Evolutionary conservation across 2,329 filamentous ascomycete genomes (phyloP).

Genomic region (Aspergillus ochraceus): DNA sequence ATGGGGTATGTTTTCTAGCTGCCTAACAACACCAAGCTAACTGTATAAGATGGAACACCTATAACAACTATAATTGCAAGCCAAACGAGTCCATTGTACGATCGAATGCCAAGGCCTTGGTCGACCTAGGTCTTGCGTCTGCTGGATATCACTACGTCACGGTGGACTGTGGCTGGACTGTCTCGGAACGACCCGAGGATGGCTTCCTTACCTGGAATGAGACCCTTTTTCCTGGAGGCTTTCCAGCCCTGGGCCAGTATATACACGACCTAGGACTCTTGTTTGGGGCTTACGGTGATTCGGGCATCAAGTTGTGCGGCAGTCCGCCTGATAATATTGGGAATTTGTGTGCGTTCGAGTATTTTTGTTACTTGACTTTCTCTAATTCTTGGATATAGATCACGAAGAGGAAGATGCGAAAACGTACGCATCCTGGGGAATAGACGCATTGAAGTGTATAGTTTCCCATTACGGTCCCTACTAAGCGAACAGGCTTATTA

Average conservation of each 20-base stretch:
- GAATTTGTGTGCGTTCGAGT: slow-evolving; percentile 33
- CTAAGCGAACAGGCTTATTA: no score
- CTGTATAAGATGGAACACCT: slow-evolving; percentile 55
- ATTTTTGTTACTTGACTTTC: not conserved
- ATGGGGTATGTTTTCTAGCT: slow-evolving; percentile 25
- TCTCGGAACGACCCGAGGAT: slow-evolving; percentile 35
- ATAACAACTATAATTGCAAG: slow-evolving; percentile 56
- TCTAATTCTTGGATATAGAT: slow-evolving; percentile 24
- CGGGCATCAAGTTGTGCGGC: slow-evolving; percentile 44
- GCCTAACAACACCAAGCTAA: not conserved
- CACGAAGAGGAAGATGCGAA: slow-evolving; percentile 46
- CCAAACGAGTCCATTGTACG: slow-evolving; percentile 52
- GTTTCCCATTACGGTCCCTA: not conserved
- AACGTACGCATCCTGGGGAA: slow-evolving; percentile 34
- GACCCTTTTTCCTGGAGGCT: slow-evolving; percentile 43
- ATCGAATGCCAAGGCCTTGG: slow-evolving; percentile 54
- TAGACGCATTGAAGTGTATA: slow-evolving; percentile 53
- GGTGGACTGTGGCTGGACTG: slow-evolving; percentile 60
- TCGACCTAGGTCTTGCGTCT: slow-evolving; percentile 52
- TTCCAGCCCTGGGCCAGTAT: slow-evolving; percentile 41
- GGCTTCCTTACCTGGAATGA: slow-evolving; percentile 45
- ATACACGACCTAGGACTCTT: slow-evolving; percentile 42
- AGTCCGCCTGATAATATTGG: slow-evolving; percentile 33
- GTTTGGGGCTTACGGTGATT: slow-evolving; percentile 49
- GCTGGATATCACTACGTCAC: slow-evolving; percentile 59